These are phyloP conservation scores for Pterocarpus santalinus DNA, from an alignment of 306 rosid species.

Conservation along the genomic window DNA sequence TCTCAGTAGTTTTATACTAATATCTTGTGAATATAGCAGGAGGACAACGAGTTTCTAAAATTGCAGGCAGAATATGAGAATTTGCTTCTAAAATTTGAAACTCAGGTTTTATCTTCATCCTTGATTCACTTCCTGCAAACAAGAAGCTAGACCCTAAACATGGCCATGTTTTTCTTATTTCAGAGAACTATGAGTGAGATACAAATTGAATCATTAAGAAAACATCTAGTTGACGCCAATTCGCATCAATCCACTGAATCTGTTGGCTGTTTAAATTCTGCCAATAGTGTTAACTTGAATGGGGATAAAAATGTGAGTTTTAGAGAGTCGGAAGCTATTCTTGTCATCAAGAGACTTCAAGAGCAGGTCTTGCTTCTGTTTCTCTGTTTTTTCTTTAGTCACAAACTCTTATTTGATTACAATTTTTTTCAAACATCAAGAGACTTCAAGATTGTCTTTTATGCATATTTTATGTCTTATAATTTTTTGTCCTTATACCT, in stretches of 20 bases:
- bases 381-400: constrained; percentile 11
- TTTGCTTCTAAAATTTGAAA: constrained; percentile 70
- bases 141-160: constrained; percentile 30
- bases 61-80: constrained; percentile 78
- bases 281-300: constrained; percentile 30
- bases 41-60: constrained; percentile 58
- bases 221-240: constrained; percentile 61
- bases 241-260: constrained; percentile 42
- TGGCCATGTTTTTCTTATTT: constrained; percentile 43
- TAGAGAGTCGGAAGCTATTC: constrained; percentile 75
- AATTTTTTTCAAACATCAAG: not conserved
- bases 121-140: constrained; percentile 27
- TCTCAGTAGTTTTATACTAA: constrained; percentile 43
- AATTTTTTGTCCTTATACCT: constrained; percentile 16
- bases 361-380: constrained; percentile 66
- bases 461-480: constrained; percentile 17
- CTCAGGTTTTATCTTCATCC: constrained; percentile 64
- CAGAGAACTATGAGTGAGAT: constrained; percentile 79
- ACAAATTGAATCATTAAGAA: constrained; percentile 70
- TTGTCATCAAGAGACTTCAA: constrained; percentile 87
- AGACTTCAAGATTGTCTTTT: not conserved
- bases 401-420: constrained; percentile 8
- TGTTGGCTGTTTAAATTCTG: constrained; percentile 52
- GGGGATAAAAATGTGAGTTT: constrained; percentile 61
- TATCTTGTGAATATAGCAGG: constrained; percentile 64